Conservation (phyloP, 2,329 filamentous ascomycete species). For the Penicillium paneum region DNA sequence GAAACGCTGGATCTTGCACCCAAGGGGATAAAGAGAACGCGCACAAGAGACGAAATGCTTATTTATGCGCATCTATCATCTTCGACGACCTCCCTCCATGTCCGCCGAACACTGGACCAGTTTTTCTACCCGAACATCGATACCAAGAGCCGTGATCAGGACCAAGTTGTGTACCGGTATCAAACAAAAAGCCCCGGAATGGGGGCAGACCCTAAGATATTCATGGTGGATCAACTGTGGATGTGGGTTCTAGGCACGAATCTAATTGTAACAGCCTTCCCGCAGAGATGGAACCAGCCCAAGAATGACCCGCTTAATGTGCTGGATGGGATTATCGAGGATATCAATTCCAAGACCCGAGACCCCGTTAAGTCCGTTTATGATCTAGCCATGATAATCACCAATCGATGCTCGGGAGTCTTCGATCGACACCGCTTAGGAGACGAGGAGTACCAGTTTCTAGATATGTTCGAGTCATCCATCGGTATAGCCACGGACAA, state of each 20-base stretch:
- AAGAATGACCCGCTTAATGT: constrained; percentile 63
- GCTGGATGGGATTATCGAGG: constrained; percentile 59
- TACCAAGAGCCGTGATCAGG: constrained; percentile 57
- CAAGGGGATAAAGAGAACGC: constrained; percentile 29
- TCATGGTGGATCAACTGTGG: constrained; percentile 69
- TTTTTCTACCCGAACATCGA: constrained; percentile 62
- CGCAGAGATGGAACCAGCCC: constrained; percentile 50
- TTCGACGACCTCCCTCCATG: constrained; percentile 46
- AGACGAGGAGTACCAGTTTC: constrained; percentile 60
- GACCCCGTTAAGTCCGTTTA: constrained; percentile 60
- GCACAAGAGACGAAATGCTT: constrained; percentile 35
- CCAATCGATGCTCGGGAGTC: constrained; percentile 57
- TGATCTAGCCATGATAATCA: constrained; percentile 61
- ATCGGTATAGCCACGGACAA: constrained; percentile 55
- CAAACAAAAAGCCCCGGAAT: constrained; percentile 41
- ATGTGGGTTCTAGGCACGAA: constrained; percentile 60
- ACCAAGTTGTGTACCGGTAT: constrained; percentile 65
- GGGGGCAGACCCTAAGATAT: constrained; percentile 54
- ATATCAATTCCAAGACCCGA: constrained; percentile 62
- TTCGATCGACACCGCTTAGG: constrained; percentile 59
- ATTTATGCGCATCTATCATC: constrained; percentile 38
- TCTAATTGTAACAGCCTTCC: constrained; percentile 51
- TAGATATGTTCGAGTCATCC: constrained; percentile 65
- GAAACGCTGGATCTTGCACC: constrained; percentile 24
- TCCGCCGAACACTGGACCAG: constrained; percentile 62